These are phyloP conservation scores for Gamsiella multidivaricata DNA, from an alignment of 192 early-diverging fungal genomes.

Conservation along the genomic window DNA sequence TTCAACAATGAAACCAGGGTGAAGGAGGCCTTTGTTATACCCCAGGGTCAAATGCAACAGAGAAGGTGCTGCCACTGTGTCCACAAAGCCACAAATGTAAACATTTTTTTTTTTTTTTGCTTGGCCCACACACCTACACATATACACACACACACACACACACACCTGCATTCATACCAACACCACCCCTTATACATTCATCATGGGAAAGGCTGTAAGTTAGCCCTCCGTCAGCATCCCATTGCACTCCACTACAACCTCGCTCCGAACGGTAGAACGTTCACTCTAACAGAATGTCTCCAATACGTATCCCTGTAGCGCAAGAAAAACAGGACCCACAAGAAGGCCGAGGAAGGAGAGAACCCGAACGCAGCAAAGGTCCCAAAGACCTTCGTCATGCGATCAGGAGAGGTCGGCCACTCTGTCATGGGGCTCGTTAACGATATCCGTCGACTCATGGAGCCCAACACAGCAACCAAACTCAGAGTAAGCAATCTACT, in stretches of 20 bases:
- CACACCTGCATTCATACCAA: not conserved
- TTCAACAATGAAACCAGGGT: too few relatives aligned
- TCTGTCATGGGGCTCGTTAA: conserved; percentile 81
- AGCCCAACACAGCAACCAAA: conserved; percentile 93
- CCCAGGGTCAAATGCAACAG: too few relatives aligned
- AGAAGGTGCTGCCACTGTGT: too few relatives aligned
- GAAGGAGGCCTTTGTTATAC: too few relatives aligned
- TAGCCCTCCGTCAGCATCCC: not conserved
- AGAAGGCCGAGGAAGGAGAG: conserved; percentile 51
- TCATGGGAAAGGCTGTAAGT: conserved; percentile 47
- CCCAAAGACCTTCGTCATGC: conserved; percentile 93
- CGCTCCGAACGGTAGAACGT: too few relatives aligned
- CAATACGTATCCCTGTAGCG: conserved; percentile 2
- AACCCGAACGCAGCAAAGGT: conserved; percentile 63
- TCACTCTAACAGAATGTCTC: not conserved
- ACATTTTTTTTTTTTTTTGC: conserved; percentile 10
- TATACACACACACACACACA: not conserved
- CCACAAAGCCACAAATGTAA: not conserved
- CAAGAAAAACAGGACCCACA: conserved; percentile 52
- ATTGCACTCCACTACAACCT: not conserved
- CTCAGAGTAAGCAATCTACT: conserved; percentile 70
- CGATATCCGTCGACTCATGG: conserved; percentile 90
- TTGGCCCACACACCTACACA: not conserved
- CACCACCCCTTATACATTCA: conserved; percentile 5
- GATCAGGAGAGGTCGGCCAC: conserved; percentile 83